Percentiles rank a stretch among this genome's conserved stretches.
Conservation (phyloP, 202 grass and related monocot genomes). For the Eragrostis tef region DNA sequence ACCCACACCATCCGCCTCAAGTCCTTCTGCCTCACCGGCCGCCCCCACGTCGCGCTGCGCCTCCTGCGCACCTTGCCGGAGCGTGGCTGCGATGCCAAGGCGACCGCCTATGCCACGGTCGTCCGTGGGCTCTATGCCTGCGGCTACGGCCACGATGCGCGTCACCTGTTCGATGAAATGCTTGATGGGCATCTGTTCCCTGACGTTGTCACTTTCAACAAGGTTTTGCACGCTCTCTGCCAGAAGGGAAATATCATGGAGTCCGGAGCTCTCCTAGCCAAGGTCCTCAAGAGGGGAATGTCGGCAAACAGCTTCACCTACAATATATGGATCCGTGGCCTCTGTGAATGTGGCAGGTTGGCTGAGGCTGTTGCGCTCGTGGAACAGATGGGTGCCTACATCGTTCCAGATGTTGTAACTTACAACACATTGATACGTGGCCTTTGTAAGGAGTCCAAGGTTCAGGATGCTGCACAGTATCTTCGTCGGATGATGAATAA, state of each 20-base stretch:
- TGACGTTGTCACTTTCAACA: conserved; percentile 72
- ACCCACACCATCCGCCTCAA: conserved; percentile 79
- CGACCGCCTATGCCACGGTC: conserved; percentile 72
- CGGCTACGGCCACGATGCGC: conserved; percentile 52
- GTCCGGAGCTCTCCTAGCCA: conserved; percentile 63
- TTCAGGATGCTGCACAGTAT: conserved; percentile 62
- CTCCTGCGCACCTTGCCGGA: conserved; percentile 71
- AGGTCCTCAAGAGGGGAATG: conserved; percentile 70
- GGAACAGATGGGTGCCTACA: conserved; percentile 52
- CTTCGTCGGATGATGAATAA: conserved; percentile 77
- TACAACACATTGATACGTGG: conserved; percentile 89
- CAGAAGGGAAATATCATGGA: conserved; percentile 71
- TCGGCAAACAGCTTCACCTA: conserved; percentile 70
- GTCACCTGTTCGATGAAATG: conserved; percentile 80
- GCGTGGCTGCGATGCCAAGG: conserved; percentile 53
- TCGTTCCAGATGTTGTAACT: conserved; percentile 73
- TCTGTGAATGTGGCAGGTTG: conserved; percentile 69
- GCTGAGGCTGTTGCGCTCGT: conserved; percentile 67
- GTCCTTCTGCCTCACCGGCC: conserved; percentile 80
- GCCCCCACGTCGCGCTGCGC: conserved; percentile 69
- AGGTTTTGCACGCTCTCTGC: conserved; percentile 75
- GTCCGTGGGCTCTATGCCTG: conserved; percentile 59
- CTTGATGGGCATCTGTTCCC: conserved; percentile 49
- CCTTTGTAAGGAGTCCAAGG: conserved; percentile 69
- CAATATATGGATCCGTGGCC: conserved; percentile 84